Percentiles rank a stretch among this genome's conserved stretches.
Conservation (phyloP, 495 filamentous ascomycete genomes). For the Penicillium odoratum region DNA sequence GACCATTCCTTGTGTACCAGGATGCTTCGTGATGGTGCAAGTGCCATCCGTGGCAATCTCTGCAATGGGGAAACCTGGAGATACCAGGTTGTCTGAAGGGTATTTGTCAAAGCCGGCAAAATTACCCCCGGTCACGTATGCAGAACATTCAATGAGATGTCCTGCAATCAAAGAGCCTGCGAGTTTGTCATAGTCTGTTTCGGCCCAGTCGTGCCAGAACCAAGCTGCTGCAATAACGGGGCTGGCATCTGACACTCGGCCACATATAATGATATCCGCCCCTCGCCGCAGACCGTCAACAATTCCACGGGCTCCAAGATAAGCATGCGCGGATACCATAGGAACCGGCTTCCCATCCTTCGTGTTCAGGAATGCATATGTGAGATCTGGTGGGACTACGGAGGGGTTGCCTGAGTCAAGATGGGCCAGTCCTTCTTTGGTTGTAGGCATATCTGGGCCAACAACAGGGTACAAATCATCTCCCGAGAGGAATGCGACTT, state of each 20-base stretch:
- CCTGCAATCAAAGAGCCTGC: slow-evolving; percentile 48
- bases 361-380: slow-evolving; percentile 25
- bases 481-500: slow-evolving; percentile 49
- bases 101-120: slow-evolving; percentile 50
- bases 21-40: slow-evolving; percentile 33
- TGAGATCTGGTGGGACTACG: slow-evolving; percentile 10
- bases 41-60: slow-evolving; percentile 31
- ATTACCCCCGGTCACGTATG: slow-evolving; percentile 54
- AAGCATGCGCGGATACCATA: slow-evolving; percentile 35
- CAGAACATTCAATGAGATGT: slow-evolving; percentile 54
- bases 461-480: slow-evolving; percentile 39
- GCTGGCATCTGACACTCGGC: slow-evolving; percentile 51
- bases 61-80: slow-evolving; percentile 42
- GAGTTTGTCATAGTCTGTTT: slow-evolving; percentile 40
- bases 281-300: slow-evolving; percentile 40
- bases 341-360: slow-evolving; percentile 12
- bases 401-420: slow-evolving; percentile 33
- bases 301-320: slow-evolving; percentile 51
- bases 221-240: slow-evolving; percentile 49
- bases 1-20: slow-evolving; percentile 24
- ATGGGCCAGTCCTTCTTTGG: slow-evolving; percentile 33
- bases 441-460: slow-evolving; percentile 30
- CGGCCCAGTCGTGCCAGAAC: slow-evolving; percentile 47
- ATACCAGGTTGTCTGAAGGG: slow-evolving; percentile 30
- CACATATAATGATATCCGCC: slow-evolving; percentile 56